Evolutionary conservation across 2,329 filamentous ascomycete species (phyloP), one percentile per base, ranked within the genome.

Genomic region (Apiospora kogelbergensis): DNA sequence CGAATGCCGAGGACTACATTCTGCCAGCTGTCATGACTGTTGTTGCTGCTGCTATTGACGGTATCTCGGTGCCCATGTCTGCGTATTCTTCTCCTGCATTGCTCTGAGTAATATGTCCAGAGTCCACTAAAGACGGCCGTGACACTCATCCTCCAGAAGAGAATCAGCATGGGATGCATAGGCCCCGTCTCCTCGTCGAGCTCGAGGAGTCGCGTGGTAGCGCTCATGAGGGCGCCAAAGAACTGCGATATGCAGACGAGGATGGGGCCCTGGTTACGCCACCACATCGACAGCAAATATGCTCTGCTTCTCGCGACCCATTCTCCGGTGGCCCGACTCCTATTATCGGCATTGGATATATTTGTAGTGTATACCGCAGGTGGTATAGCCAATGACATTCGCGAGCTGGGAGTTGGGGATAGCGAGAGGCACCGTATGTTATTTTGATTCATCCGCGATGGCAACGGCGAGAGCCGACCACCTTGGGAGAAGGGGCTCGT

Each of bases 171-270:
- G 0, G 94, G 93, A 82, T 96, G 89, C 84, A 97, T 91, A 2
- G 89, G 89, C 63, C 90, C 85, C 68, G 72, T 73, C 68, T 66
- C 68, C 17, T 72, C 72, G 63, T 69, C 72, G 22, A 91, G 84
- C 77, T 97, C 93, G 46, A 97, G 83, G 13, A 95, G 79, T 24
- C 94, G 86, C 0, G 93, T 93, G 48, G 90, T 89, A 11, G 97
- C 88, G 78, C 96, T 97, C 95, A 97, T 97, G 67, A 93, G 80
- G 0, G 91, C 90, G 1, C 91, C 93, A 74, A 97, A 97, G 44
- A 96, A 82, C 79, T 97, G 94, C 0, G 93, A 88, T 2, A 91
- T 71, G 22, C 94, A 83, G 57, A 97, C 93, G 60, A 94, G 83
- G 26, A 91, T 83, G 24, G 95, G 86, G 1, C 93, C 92, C 73